Percentiles rank a stretch among this genome's conserved stretches.
Conservation (phyloP, 768 basidiomycete species). For the Lentinus tigrinus region DNA sequence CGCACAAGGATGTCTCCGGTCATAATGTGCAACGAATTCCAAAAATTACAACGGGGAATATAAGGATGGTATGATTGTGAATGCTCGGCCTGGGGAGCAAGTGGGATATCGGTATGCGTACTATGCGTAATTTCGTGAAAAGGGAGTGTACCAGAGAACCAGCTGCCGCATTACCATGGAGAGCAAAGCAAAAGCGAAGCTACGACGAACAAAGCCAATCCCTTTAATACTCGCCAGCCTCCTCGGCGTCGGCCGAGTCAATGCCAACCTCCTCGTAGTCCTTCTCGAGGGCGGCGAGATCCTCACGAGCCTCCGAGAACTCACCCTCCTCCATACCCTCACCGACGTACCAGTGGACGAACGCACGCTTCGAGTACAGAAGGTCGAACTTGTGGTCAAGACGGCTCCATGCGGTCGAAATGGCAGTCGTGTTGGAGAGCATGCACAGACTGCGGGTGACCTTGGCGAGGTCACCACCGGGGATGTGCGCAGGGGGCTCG, state of each 20-base stretch:
- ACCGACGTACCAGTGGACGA: constrained; percentile 67
- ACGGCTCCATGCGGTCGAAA: constrained; percentile 73
- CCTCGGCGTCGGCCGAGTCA: constrained; percentile 50
- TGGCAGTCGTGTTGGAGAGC: constrained; percentile 74
- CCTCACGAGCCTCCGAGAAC: constrained; percentile 98
- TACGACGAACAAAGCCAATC: constrained; percentile 17
- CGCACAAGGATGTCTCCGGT: constrained; percentile 2
- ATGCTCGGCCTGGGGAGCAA: constrained; percentile 24
- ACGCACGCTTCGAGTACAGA: constrained; percentile 63
- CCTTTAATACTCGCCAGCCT: constrained; percentile 46
- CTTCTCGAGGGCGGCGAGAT: constrained; percentile 99
- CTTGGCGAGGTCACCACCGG: constrained; percentile 75
- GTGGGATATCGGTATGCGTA: constrained; percentile 28
- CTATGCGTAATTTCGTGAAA: constrained; percentile 36
- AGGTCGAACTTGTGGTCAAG: constrained; percentile 81
- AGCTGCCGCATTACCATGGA: constrained; percentile 23
- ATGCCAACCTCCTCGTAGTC: constrained; percentile 86
- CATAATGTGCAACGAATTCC: constrained; percentile 2
- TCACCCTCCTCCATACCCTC: constrained; percentile 91
- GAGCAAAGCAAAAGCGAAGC: constrained; percentile 23
- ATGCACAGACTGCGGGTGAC: constrained; percentile 76
- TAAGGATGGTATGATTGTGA: constrained; percentile 31
- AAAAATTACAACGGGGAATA: constrained; percentile 21
- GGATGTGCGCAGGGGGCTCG: constrained; percentile 72
- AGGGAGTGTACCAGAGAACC: constrained; percentile 27